phyloP scores from a whole-genome alignment of 169 alveolate genomes.

The Cryptosporidium parvum region DNA sequence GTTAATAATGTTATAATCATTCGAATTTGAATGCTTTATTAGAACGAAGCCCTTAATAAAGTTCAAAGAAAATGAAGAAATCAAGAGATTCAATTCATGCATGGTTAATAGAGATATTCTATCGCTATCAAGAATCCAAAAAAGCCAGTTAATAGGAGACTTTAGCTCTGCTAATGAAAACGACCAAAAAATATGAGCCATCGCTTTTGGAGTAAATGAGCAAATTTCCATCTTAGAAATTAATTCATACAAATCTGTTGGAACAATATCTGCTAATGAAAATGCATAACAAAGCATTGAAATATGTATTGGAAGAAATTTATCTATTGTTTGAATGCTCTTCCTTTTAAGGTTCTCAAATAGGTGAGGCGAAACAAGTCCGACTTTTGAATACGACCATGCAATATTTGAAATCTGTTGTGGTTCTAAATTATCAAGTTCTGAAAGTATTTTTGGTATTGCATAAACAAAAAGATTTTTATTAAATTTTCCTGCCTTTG shows the following conservation, averaged over 20 bases:
- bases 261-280: constrained; percentile 53
- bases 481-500: constrained; percentile 43
- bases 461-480: constrained; percentile 46
- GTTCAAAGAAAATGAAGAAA: constrained; percentile 14
- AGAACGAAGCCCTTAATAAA: constrained; percentile 41
- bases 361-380: constrained; percentile 60
- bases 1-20: neutral
- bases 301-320: constrained; percentile 60
- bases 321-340: constrained; percentile 16
- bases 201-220: constrained; percentile 49
- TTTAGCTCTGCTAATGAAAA: constrained; percentile 42
- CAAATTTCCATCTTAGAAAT: constrained; percentile 30
- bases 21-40: neutral
- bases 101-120: constrained; percentile 6
- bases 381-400: constrained; percentile 70
- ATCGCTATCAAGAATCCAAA: constrained; percentile 24
- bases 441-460: constrained; percentile 57
- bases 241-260: constrained; percentile 23
- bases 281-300: constrained; percentile 71
- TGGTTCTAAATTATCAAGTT: constrained; percentile 50
- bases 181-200: constrained; percentile 58
- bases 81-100: constrained; percentile 26
- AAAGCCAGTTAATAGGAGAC: constrained; percentile 19
- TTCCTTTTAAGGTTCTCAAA: constrained; percentile 48
- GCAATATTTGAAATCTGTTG: constrained; percentile 69